Conservation (phyloP, 1,284 basidiomycete genomes). For the Thecaphora thlaspeos region DNA sequence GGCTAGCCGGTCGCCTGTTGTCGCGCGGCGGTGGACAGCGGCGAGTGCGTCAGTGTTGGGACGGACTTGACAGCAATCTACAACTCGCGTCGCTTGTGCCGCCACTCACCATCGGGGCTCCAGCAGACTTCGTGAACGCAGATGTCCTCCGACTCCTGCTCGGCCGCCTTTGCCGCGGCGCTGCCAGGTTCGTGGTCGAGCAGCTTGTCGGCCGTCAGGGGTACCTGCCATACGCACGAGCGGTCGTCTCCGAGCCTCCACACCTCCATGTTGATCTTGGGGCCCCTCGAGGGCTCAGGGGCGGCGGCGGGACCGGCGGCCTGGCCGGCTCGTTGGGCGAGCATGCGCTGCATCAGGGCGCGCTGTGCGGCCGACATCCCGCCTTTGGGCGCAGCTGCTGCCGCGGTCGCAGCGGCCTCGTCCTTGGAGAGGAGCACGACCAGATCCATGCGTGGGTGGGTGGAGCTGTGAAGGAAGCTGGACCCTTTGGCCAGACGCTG, state of each 20-base stretch:
- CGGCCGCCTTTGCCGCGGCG: conserved; percentile 1
- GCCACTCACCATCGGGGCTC: conserved; percentile 15
- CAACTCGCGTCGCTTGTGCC: not conserved
- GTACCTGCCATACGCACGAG: conserved; percentile 16
- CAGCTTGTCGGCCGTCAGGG: conserved; percentile 20
- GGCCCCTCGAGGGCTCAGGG: conserved; percentile 28
- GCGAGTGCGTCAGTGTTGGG: not conserved
- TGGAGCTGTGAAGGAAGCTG: conserved; percentile 16
- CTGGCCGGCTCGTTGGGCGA: conserved; percentile 16
- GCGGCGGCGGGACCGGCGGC: conserved; percentile 2
- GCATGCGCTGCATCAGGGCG: conserved; percentile 31
- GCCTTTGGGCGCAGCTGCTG: conserved; percentile 4
- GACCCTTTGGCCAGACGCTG: conserved; percentile 19
- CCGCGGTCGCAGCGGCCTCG: conserved; percentile 6
- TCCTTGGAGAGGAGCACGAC: conserved; percentile 25
- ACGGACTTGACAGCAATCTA: no score
- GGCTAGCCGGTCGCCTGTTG: conserved; percentile 23
- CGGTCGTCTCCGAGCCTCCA: conserved; percentile 34
- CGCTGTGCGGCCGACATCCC: conserved; percentile 33
- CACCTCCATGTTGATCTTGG: conserved; percentile 24
- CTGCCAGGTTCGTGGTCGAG: conserved; percentile 9
- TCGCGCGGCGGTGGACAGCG: not conserved
- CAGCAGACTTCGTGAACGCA: conserved; percentile 27
- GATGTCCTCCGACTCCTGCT: conserved; percentile 28
- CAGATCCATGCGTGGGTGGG: conserved; percentile 42